Conservation (phyloP, 495 filamentous ascomycete genomes). For the Margaritispora aquatica region DNA sequence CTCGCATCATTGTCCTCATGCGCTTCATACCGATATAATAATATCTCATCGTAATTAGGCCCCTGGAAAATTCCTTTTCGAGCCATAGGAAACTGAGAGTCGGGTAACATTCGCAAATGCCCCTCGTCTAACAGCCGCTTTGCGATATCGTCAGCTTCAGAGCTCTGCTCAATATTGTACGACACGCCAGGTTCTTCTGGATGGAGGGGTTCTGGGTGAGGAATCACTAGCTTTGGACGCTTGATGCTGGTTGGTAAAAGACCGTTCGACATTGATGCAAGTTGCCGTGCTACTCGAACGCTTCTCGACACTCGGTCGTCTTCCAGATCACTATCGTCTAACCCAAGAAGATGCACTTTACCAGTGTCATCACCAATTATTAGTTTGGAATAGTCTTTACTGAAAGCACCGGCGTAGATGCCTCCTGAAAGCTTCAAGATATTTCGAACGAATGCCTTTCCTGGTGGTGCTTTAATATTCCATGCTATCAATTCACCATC, state of each 20-base stretch:
- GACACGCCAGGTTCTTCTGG: conserved; percentile 23
- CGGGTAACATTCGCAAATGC: conserved; percentile 26
- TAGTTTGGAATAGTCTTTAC: conserved; percentile 61
- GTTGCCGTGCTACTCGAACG: not conserved
- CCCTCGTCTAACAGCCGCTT: conserved; percentile 24
- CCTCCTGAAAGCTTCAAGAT: conserved; percentile 41
- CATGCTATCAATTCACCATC: conserved; percentile 85
- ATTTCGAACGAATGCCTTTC: conserved; percentile 58
- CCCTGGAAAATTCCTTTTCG: conserved; percentile 41
- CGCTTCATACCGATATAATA: conserved; percentile 24
- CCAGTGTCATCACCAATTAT: conserved; percentile 73
- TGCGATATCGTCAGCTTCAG: conserved; percentile 11
- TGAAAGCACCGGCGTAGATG: conserved; percentile 64
- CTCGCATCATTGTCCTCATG: conserved; percentile 31
- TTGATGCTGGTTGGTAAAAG: conserved; percentile 22
- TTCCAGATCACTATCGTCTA: conserved; percentile 24
- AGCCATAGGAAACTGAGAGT: conserved; percentile 16
- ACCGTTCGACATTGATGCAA: not conserved
- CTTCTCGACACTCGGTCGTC: not conserved
- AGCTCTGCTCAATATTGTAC: not conserved
- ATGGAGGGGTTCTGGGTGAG: conserved; percentile 35
- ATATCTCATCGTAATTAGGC: conserved; percentile 32
- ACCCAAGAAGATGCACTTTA: conserved; percentile 59
- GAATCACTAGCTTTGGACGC: conserved; percentile 35
- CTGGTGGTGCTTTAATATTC: conserved; percentile 60